These are phyloP conservation scores for Hericium erinaceus DNA, from an alignment of 768 basidiomycete species.

Conservation along the genomic window DNA sequence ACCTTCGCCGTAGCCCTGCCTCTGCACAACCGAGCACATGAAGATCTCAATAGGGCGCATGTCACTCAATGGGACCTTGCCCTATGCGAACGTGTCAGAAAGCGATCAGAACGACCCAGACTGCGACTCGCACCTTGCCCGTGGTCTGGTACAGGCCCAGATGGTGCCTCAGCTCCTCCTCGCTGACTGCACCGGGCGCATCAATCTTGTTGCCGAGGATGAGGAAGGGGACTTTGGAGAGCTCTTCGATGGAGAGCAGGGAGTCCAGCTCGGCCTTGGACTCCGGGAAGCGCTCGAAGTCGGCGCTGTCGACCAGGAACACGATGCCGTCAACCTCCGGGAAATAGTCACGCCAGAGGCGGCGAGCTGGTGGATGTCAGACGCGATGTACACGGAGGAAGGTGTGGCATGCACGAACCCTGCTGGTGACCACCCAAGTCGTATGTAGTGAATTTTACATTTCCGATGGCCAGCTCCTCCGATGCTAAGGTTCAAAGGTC, in stretches of 20 bases:
- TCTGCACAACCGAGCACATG: slow-evolving; percentile 99
- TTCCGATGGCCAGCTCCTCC: slow-evolving; percentile 97
- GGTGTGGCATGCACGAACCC: slow-evolving; percentile 37
- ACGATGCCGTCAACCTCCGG: slow-evolving; percentile 98
- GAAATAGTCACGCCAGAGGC: slow-evolving; percentile 99
- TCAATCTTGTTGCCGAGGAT: slow-evolving; percentile 99
- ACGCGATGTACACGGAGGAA: not conserved
- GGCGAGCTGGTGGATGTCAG: slow-evolving; percentile 52
- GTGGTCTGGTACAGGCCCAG: slow-evolving; percentile 98
- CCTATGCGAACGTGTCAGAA: slow-evolving; percentile 35
- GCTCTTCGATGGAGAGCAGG: slow-evolving; percentile 89
- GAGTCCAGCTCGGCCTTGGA: slow-evolving; percentile 97
- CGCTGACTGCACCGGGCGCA: slow-evolving; percentile 93
- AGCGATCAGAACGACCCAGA: slow-evolving; percentile 3
- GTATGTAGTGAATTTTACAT: slow-evolving; percentile 98
- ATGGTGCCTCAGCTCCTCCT: slow-evolving; percentile 93
- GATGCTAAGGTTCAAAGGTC: too few relatives aligned
- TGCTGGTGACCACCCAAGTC: slow-evolving; percentile 98
- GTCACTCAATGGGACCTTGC: slow-evolving; percentile 93
- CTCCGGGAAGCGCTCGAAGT: slow-evolving; percentile 93
- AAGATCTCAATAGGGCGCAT: slow-evolving; percentile 98
- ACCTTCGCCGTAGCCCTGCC: slow-evolving; percentile 98
- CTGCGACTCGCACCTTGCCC: slow-evolving; percentile 66
- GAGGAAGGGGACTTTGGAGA: slow-evolving; percentile 94
- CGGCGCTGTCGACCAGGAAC: slow-evolving; percentile 95